Evolutionary conservation across 1,284 basidiomycete genomes (phyloP).

Genomic region (Termitomyces sp.): DNA sequence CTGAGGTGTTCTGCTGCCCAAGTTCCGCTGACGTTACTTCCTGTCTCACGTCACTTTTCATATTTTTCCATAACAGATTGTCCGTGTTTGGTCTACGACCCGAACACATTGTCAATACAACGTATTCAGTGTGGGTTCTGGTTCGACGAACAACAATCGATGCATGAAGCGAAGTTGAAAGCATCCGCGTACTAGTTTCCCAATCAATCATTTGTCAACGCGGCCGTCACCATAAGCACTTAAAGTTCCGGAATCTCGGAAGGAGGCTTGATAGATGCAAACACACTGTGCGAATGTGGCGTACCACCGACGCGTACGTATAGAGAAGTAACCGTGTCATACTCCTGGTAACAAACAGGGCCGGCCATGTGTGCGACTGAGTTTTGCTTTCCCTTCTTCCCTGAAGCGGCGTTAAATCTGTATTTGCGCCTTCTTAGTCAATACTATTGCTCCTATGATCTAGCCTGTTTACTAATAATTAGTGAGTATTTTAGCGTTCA

Average conservation of each 20-base stretch:
- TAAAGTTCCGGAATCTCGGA: neutral
- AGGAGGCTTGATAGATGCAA: neutral
- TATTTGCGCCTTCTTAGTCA: neutral
- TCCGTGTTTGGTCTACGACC: neutral
- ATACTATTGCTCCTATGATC: neutral
- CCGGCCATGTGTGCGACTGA: neutral
- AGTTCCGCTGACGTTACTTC: neutral
- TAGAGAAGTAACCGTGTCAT: neutral
- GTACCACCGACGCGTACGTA: constrained; percentile 3
- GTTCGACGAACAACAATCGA: neutral
- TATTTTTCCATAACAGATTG: neutral
- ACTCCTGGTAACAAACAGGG: neutral
- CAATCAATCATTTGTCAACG: neutral
- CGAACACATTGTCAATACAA: neutral
- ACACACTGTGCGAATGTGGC: constrained; percentile 4
- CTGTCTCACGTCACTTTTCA: neutral
- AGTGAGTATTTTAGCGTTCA: neutral
- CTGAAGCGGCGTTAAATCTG: neutral
- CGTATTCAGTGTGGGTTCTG: neutral
- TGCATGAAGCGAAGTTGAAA: neutral
- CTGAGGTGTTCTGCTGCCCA: neutral
- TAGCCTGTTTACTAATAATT: neutral
- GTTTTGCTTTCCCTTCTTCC: neutral
- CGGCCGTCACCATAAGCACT: neutral
- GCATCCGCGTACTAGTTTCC: neutral